phyloP scores from a whole-genome alignment of 2,329 filamentous ascomycete species.

The Fusarium paranaense region DNA sequence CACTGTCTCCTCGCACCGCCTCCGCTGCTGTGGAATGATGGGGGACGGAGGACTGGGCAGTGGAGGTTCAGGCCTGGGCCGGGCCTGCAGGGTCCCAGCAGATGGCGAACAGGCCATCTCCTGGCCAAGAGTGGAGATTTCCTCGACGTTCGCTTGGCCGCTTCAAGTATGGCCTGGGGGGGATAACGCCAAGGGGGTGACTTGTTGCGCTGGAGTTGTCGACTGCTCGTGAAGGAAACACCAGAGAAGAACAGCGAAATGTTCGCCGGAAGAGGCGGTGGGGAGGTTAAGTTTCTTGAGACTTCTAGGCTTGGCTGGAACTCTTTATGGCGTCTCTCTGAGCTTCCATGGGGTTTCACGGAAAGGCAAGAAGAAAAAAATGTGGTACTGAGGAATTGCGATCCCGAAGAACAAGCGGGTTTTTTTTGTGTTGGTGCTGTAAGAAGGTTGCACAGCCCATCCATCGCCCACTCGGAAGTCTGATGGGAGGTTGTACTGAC shows the following conservation, averaged over 20 bases:
- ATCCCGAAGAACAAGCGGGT: neutral
- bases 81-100: constrained; percentile 7
- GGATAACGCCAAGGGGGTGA: neutral
- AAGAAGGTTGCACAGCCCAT: neutral
- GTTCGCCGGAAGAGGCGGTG: neutral
- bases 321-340: neutral
- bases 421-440: neutral
- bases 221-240: neutral
- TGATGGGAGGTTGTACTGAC: constrained; percentile 3
- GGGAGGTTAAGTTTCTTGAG: neutral
- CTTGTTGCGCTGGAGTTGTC: neutral
- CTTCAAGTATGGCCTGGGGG: neutral
- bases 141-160: constrained; percentile 3
- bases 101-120: constrained; percentile 20
- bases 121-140: neutral
- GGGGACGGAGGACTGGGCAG: neutral
- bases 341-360: constrained; percentile 24
- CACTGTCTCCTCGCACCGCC: constrained; percentile 6
- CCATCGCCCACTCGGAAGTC: neutral
- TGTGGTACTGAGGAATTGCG: neutral
- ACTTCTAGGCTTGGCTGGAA: constrained; percentile 25
- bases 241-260: neutral
- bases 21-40: constrained; percentile 34
- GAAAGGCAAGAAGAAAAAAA: neutral
- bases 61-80: neutral